Conservation (phyloP, 1,284 basidiomycete genomes). For the Irpex rosettiformis region DNA sequence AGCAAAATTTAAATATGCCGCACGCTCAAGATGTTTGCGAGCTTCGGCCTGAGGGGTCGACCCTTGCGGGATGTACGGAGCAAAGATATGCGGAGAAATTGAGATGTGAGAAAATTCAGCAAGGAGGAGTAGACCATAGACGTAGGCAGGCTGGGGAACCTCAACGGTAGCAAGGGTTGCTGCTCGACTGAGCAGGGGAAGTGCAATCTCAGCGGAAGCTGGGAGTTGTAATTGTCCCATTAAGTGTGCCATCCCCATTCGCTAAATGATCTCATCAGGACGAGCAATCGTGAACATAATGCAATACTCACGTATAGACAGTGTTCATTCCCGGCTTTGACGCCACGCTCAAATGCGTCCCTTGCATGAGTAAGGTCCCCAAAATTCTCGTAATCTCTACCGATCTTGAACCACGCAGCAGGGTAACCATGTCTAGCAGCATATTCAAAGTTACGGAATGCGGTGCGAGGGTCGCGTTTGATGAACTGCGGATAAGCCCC, state of each 20-base stretch:
- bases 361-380: constrained; percentile 67
- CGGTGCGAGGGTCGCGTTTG: constrained; percentile 45
- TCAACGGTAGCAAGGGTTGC: constrained; percentile 75
- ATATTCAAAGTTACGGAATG: constrained; percentile 86
- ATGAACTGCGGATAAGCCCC: constrained; percentile 64
- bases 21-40: constrained; percentile 66
- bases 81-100: constrained; percentile 51
- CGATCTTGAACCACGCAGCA: constrained; percentile 86
- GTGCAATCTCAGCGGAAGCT: constrained; percentile 50
- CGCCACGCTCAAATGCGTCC: constrained; percentile 83
- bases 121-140: constrained; percentile 80
- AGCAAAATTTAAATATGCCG: constrained; percentile 83
- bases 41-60: constrained; percentile 43
- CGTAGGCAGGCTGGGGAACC: constrained; percentile 84
- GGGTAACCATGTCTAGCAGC: constrained; percentile 73
- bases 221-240: constrained; percentile 80
- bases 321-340: constrained; percentile 66
- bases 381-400: constrained; percentile 89
- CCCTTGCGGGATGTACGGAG: constrained; percentile 45
- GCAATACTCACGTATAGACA: constrained; percentile 69
- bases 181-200: constrained; percentile 75
- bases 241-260: constrained; percentile 88
- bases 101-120: constrained; percentile 68
- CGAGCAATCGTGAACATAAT: not conserved
- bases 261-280: constrained; percentile 37